Evolutionary conservation across 768 basidiomycete species (phyloP), one percentile per base, ranked within the genome.

Genomic region (Pulveroboletus sp.): DNA sequence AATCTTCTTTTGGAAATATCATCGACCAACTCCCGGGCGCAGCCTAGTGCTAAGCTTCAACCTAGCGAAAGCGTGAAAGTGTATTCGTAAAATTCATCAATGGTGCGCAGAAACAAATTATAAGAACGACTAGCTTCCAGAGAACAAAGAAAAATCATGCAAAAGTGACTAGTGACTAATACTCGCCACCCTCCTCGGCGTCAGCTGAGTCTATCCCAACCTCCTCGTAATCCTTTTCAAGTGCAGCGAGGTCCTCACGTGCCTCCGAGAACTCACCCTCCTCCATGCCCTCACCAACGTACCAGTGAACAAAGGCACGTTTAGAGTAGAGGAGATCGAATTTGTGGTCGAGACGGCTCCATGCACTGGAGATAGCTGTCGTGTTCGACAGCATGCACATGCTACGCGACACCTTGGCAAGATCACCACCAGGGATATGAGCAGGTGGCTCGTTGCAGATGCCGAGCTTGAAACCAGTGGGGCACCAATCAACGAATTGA

Each of bases 251-350:
- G 69, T 99, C 95, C 74, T 99, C 97, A 51, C 95, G 88, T 17
- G 95, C 95, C 75, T 97, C 95, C 17, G 92, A 94, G 76, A 98
- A 97, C 75, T 99, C 95, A 68, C 95, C 95, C 80, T 87, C 84
- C 67, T 87, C 82, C 83, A 87, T 87, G 64, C 85, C 83, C 68
- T 87, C 84, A 52, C 85, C 82, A 51, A 85, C 84, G 67, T 89
- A 81, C 80, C 79, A 77, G 65, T 79, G 75, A 9, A 76, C 73
- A 55, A 78, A 69, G 20, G 70, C 72, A 57, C 81, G 76, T 75
- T 84, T 67, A 69, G 84, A 85, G 74, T 87, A 87, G 34, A 88
- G 75, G 38, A 88, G 74, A 61, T 88, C 86, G 63, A 88, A 88
- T 67, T 88, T 88, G 75, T 87, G 85, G 74, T 88, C 69, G 58